Conservation (phyloP, 768 basidiomycete species). For the Amanita brunnescens region DNA sequence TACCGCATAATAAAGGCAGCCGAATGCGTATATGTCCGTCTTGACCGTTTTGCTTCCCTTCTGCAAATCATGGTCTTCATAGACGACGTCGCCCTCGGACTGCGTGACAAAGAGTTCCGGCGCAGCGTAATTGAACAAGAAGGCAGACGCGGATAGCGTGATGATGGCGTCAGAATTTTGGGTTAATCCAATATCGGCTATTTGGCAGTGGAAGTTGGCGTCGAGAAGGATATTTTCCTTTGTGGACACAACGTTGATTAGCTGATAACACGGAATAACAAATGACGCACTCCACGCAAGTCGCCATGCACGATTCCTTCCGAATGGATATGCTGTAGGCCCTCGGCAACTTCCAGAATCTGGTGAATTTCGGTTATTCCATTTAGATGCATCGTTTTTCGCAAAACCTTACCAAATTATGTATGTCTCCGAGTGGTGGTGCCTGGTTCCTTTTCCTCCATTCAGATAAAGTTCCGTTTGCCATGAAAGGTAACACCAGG, state of each 20-base stretch:
- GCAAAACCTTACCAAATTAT: background rate
- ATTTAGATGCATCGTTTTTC: too few relatives aligned
- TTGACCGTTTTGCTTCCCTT: background rate
- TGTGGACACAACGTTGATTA: too few relatives aligned
- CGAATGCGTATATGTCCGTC: slow-evolving; percentile 1
- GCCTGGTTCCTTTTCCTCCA: background rate
- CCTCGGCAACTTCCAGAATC: slow-evolving; percentile 1
- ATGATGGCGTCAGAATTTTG: background rate
- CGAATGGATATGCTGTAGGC: background rate
- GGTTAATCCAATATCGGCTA: background rate
- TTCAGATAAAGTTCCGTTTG: background rate
- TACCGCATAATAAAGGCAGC: slow-evolving; percentile 2
- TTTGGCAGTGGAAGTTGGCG: background rate
- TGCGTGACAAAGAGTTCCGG: background rate
- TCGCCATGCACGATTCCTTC: slow-evolving; percentile 3
- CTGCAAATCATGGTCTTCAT: too few relatives aligned
- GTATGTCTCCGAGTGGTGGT: background rate
- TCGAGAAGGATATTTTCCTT: background rate
- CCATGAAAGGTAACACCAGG: background rate
- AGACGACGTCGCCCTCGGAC: too few relatives aligned
- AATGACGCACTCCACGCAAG: background rate
- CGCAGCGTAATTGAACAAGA: background rate
- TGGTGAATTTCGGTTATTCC: background rate
- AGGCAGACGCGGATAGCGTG: background rate
- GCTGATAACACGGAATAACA: background rate